phyloP scores from a whole-genome alignment of 768 basidiomycete genomes.

The Mycena polygramma region DNA sequence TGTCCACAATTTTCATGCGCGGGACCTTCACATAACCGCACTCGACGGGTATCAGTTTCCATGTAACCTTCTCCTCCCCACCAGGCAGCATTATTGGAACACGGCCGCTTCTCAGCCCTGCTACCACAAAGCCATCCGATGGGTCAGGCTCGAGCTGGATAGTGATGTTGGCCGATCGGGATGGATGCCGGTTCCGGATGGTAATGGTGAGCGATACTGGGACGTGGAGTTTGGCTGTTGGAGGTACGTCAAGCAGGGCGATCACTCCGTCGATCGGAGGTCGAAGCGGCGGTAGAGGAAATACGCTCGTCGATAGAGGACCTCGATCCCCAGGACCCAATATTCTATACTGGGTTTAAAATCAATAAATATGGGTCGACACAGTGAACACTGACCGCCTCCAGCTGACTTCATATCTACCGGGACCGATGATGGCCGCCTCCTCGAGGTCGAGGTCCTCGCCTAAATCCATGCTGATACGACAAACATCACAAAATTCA shows the following conservation, averaged over 20 bases:
- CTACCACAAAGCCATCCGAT: constrained; percentile 82
- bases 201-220: constrained; percentile 68
- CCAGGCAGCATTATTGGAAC: constrained; percentile 83
- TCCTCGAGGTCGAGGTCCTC: constrained; percentile 53
- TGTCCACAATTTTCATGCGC: constrained; percentile 67
- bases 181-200: constrained; percentile 75
- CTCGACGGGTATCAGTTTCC: constrained; percentile 81
- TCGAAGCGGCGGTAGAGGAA: constrained; percentile 72
- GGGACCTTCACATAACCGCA: constrained; percentile 79
- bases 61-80: constrained; percentile 72
- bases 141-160: constrained; percentile 80
- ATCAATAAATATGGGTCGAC: constrained; percentile 10
- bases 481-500: constrained; percentile 69
- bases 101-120: constrained; percentile 77
- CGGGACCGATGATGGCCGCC: constrained; percentile 61
- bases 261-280: constrained; percentile 74
- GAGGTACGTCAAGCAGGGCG: constrained; percentile 74
- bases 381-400: constrained; percentile 59
- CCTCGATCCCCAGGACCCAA: constrained; percentile 59
- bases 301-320: constrained; percentile 59
- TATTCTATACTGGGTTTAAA: constrained; percentile 53
- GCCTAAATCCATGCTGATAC: constrained; percentile 59
- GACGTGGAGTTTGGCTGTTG: constrained; percentile 73
- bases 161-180: constrained; percentile 75
- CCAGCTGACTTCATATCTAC: constrained; percentile 75